Percentiles rank a stretch among this genome's conserved stretches.
Evolutionary conservation across 75 land plant genomes (phyloP).

Genomic region (Larix kaempferi): DNA sequence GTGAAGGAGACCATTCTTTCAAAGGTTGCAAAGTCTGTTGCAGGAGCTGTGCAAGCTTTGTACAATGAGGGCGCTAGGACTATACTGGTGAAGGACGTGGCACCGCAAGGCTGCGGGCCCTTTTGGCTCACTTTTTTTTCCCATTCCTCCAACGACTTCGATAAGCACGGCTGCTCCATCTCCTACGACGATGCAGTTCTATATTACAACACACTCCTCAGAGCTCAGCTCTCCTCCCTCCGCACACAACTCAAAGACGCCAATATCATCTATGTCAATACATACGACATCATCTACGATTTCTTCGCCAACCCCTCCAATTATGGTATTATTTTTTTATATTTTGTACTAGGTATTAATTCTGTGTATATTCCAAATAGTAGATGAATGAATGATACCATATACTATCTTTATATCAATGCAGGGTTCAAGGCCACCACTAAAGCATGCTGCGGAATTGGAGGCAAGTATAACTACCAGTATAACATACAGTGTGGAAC

Average conservation of each 20-base stretch:
- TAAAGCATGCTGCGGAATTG: conserved; percentile 63
- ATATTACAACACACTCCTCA: conserved; percentile 54
- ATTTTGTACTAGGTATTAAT: too few relatives aligned
- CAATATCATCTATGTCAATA: conserved; percentile 41
- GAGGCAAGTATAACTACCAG: too few relatives aligned
- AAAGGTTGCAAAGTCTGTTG: background rate
- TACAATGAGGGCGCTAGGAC: conserved; percentile 40
- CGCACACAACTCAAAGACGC: conserved; percentile 36
- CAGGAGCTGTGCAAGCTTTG: conserved; percentile 1
- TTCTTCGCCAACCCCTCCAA: conserved; percentile 36
- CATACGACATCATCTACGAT: conserved; percentile 50
- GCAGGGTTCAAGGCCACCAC: conserved; percentile 55
- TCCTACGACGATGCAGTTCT: conserved; percentile 42
- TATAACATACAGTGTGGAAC: too few relatives aligned
- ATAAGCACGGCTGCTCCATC: conserved; percentile 51
- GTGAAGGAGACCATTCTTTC: conserved; percentile 1
- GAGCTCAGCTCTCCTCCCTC: conserved; percentile 23
- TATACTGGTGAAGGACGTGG: conserved; percentile 58
- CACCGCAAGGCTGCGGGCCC: conserved; percentile 73
- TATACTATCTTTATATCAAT: background rate
- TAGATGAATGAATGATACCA: too few relatives aligned
- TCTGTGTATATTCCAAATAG: too few relatives aligned
- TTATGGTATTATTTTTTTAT: conserved; percentile 52
- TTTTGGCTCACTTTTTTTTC: conserved; percentile 36
- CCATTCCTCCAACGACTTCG: conserved; percentile 34